Percentiles rank a stretch among this genome's conserved stretches.
Evolutionary conservation across 345 rosid genomes (phyloP).

Genomic region (Barbarea vulgaris): DNA sequence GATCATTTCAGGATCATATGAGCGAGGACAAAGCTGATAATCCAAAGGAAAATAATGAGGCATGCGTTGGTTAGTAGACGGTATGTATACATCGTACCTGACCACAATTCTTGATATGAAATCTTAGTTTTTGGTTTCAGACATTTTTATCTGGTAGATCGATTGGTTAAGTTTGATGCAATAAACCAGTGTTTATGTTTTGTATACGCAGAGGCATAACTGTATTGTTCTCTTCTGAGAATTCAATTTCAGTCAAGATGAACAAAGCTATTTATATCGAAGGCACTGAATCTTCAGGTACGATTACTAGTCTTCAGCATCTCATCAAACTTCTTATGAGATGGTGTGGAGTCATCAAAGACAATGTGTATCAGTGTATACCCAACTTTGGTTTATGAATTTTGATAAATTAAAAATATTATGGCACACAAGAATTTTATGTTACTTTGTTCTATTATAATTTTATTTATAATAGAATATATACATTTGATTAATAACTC

Average conservation of each 20-base stretch:
- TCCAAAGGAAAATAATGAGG: conserved; percentile 18
- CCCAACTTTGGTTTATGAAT: conserved; percentile 23
- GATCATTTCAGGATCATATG: conserved; percentile 36
- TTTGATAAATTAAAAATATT: conserved; percentile 5
- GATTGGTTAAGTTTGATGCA: conserved; percentile 7
- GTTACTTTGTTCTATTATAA: no score
- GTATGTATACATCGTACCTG: background rate
- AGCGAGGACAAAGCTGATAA: conserved; percentile 28
- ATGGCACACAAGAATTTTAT: no score
- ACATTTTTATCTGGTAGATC: background rate
- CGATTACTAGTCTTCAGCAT: conserved; percentile 1
- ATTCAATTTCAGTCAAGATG: conserved; percentile 9
- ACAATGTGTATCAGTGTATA: background rate
- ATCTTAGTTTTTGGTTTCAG: background rate
- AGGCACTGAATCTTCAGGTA: conserved; percentile 32
- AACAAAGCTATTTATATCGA: conserved; percentile 16
- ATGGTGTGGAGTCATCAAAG: conserved; percentile 21
- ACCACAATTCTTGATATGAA: background rate
- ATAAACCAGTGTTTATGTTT: conserved; percentile 12
- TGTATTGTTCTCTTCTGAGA: conserved; percentile 20
- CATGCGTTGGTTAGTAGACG: conserved; percentile 19
- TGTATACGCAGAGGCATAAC: conserved; percentile 12
- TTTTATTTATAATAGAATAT: no score
- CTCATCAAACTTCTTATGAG: conserved; percentile 18
- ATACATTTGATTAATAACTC: no score